Percentiles rank a stretch among this genome's conserved stretches.
Conservation (phyloP, 805 yeast species). For the Wickerhamiella slavikovae region DNA sequence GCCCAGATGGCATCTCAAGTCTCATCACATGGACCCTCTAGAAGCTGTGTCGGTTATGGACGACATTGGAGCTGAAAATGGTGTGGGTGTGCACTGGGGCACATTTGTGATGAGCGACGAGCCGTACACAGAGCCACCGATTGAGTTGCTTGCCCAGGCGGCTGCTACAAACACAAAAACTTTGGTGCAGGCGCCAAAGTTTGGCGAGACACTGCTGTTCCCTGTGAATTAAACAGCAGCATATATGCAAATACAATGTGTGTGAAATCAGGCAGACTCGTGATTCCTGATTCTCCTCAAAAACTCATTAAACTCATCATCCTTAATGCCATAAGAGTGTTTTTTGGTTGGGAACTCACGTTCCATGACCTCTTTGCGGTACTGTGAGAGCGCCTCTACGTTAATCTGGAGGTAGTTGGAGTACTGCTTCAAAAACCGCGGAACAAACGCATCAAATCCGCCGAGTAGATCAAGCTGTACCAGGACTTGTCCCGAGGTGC, state of each 20-base stretch:
- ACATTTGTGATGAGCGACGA: slow-evolving; percentile 82
- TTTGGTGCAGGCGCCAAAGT: slow-evolving; percentile 63
- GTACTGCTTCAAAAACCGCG: slow-evolving; percentile 64
- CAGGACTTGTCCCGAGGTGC: slow-evolving; percentile 72
- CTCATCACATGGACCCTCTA: slow-evolving; percentile 68
- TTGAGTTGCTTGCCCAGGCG: too few relatives aligned
- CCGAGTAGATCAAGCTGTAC: slow-evolving; percentile 77
- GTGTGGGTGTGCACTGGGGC: slow-evolving; percentile 93
- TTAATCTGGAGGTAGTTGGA: slow-evolving; percentile 29
- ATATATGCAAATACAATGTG: too few relatives aligned
- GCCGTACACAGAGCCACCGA: slow-evolving; percentile 62
- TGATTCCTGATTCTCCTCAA: slow-evolving; percentile 9
- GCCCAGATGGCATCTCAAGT: slow-evolving; percentile 84
- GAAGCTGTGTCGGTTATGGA: slow-evolving; percentile 53
- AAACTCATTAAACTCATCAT: slow-evolving; percentile 33
- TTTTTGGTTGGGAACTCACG: slow-evolving; percentile 36
- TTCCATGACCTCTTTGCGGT: slow-evolving; percentile 36
- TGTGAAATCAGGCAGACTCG: not conserved
- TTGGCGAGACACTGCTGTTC: slow-evolving; percentile 47
- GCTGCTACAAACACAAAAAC: too few relatives aligned
- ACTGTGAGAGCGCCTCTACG: slow-evolving; percentile 30
- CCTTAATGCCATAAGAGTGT: slow-evolving; percentile 53
- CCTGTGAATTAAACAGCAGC: too few relatives aligned
- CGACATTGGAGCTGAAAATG: slow-evolving; percentile 36
- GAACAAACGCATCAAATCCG: slow-evolving; percentile 27